A percentile compares a stretch with the other conserved stretches of the same genome.
These are phyloP conservation scores for Lachnellula suecica DNA, from an alignment of 2,329 filamentous ascomycete species.

Conservation along the genomic window DNA sequence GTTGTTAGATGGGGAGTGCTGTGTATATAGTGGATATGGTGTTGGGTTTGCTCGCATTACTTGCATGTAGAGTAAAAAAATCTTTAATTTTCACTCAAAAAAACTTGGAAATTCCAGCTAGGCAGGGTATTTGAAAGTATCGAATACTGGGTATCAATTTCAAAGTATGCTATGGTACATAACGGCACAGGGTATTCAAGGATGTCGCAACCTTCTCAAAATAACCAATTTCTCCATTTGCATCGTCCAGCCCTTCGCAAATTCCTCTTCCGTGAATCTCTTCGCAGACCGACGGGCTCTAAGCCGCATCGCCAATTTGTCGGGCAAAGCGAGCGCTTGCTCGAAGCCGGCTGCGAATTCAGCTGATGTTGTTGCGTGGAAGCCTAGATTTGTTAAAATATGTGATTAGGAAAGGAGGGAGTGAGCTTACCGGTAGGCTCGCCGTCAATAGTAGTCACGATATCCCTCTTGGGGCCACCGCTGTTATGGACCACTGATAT, in stretches of 20 bases:
- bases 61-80: too few relatives aligned
- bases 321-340: slow-evolving; percentile 69
- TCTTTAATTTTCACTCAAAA: too few relatives aligned
- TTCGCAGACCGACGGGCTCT: slow-evolving; percentile 76
- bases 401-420: neutral
- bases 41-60: too few relatives aligned
- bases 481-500: slow-evolving; percentile 92
- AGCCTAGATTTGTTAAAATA: slow-evolving; percentile 52
- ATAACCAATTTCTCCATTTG: slow-evolving; percentile 72
- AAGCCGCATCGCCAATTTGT: slow-evolving; percentile 72
- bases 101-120: too few relatives aligned
- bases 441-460: slow-evolving; percentile 79
- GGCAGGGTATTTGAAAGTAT: neutral
- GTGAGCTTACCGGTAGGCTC: slow-evolving; percentile 66
- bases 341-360: slow-evolving; percentile 83
- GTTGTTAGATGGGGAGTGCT: too few relatives aligned
- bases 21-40: too few relatives aligned
- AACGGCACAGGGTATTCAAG: slow-evolving; percentile 3
- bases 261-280: slow-evolving; percentile 86
- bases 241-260: slow-evolving; percentile 73
- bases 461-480: slow-evolving; percentile 90
- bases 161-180: too few relatives aligned
- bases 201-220: slow-evolving; percentile 12
- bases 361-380: slow-evolving; percentile 74
- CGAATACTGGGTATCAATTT: neutral